These are phyloP conservation scores for Gastroboletus turbinatus DNA, from an alignment of 1,284 basidiomycete species.

Conservation along the genomic window DNA sequence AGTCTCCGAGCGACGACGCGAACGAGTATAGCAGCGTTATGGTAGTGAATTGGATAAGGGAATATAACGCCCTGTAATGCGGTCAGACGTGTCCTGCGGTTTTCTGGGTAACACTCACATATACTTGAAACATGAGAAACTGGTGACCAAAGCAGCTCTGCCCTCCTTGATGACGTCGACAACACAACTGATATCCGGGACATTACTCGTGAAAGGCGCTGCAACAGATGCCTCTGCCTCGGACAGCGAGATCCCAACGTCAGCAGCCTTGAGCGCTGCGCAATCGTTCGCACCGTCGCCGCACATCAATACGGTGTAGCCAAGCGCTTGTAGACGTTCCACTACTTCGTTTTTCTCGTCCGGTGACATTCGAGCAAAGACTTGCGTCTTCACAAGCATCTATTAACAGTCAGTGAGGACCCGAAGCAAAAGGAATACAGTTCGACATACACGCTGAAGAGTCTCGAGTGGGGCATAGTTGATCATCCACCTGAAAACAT, in stretches of 20 bases:
- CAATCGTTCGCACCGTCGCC: slow-evolving; percentile 99
- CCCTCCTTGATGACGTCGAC: slow-evolving; percentile 97
- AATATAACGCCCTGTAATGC: slow-evolving; percentile 75
- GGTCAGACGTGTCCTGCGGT: slow-evolving; percentile 7
- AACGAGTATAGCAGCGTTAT: slow-evolving; percentile 95
- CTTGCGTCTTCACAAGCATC: slow-evolving; percentile 98
- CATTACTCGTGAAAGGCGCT: slow-evolving; percentile 94
- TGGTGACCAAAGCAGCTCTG: slow-evolving; percentile 92
- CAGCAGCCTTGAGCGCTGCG: slow-evolving; percentile 96
- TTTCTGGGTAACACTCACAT: slow-evolving; percentile 60
- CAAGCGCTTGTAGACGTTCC: slow-evolving; percentile 88
- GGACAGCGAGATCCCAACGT: slow-evolving; percentile 94
- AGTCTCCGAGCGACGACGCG: slow-evolving; percentile 94
- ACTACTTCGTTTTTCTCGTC: slow-evolving; percentile 99
- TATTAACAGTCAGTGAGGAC: slow-evolving; percentile 32
- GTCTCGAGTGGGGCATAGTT: slow-evolving; percentile 94
- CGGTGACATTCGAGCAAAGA: slow-evolving; percentile 98
- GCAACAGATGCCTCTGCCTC: slow-evolving; percentile 99
- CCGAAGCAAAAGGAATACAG: neutral
- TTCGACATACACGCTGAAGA: slow-evolving; percentile 73
- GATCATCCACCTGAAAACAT: slow-evolving; percentile 98
- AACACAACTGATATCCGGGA: slow-evolving; percentile 94
- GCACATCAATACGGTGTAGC: slow-evolving; percentile 97
- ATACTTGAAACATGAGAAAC: slow-evolving; percentile 99
- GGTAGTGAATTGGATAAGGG: slow-evolving; percentile 86